Conservation (phyloP, 2,329 filamentous ascomycete species). For the Trichoderma atroviride region DNA sequence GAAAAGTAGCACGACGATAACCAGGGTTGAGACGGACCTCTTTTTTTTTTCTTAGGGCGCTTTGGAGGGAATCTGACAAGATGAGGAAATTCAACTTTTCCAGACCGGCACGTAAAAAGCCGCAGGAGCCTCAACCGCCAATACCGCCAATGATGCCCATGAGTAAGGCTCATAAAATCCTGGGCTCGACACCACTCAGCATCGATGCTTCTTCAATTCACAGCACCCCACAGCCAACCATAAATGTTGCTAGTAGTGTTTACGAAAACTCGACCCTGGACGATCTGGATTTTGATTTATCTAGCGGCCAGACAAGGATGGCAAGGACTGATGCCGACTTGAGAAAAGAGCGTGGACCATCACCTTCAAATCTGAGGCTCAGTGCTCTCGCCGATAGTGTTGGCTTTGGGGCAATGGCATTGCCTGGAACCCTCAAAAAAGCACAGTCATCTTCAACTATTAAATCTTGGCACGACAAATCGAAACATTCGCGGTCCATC, state of each 20-base stretch:
- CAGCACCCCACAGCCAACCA: constrained; percentile 49
- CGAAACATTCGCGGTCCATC: constrained; percentile 58
- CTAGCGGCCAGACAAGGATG: constrained; percentile 32
- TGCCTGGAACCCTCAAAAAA: constrained; percentile 48
- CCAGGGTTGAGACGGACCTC: constrained; percentile 21
- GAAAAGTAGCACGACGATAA: constrained; percentile 10
- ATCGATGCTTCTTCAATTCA: constrained; percentile 41
- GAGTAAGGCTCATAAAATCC: constrained; percentile 56
- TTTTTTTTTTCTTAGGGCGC: constrained; percentile 2
- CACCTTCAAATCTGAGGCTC: constrained; percentile 40
- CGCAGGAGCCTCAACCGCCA: constrained; percentile 34
- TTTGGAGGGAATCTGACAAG: constrained; percentile 19
- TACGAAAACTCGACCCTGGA: constrained; percentile 46
- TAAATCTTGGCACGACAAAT: constrained; percentile 59
- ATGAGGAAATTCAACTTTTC: constrained; percentile 55
- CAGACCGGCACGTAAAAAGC: constrained; percentile 52
- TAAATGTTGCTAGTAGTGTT: constrained; percentile 46
- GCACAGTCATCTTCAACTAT: constrained; percentile 59
- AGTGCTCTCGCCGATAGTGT: constrained; percentile 25
- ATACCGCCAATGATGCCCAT: constrained; percentile 42
- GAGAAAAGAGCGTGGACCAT: constrained; percentile 52
- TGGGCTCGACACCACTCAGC: constrained; percentile 51
- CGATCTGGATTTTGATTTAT: constrained; percentile 25
- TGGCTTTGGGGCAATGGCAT: constrained; percentile 43
- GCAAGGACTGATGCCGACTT: constrained; percentile 37